Conservation (phyloP, 129 eudicot genomes). For the Glebionis coronaria region DNA sequence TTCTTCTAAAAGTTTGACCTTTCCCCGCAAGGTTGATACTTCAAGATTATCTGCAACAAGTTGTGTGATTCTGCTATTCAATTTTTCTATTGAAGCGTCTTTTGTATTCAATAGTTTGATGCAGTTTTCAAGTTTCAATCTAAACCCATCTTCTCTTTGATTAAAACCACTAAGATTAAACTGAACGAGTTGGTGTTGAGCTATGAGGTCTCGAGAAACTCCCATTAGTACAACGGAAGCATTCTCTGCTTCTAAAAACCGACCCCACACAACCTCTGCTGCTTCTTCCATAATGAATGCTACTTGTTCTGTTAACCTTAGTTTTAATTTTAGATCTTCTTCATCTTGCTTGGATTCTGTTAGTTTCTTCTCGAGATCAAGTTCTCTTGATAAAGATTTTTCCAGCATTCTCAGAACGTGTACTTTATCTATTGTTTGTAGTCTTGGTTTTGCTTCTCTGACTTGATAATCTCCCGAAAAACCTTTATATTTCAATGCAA, state of each 20-base stretch:
- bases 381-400: conserved; percentile 74
- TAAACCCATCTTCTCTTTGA: conserved; percentile 57
- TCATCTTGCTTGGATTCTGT: conserved; percentile 61
- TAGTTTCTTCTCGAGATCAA: conserved; percentile 82
- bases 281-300: conserved; percentile 84
- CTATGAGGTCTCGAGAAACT: conserved; percentile 67
- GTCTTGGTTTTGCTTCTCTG: conserved; percentile 36
- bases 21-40: conserved; percentile 42
- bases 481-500: conserved; percentile 29
- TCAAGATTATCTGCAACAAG: conserved; percentile 50
- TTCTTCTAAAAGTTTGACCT: conserved; percentile 46
- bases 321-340: conserved; percentile 65
- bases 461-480: conserved; percentile 32
- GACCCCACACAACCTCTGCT: conserved; percentile 76
- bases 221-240: conserved; percentile 75
- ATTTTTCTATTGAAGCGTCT: conserved; percentile 49
- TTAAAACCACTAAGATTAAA: conserved; percentile 44
- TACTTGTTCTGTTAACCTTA: conserved; percentile 61
- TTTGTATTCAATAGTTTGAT: conserved; percentile 45
- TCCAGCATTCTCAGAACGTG: conserved; percentile 79
- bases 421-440: conserved; percentile 52
- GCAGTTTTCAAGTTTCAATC: conserved; percentile 49
- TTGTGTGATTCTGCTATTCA: conserved; percentile 41
- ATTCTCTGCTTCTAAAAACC: conserved; percentile 86
- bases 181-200: conserved; percentile 49